Base-by-base conservation (phyloP, 768 basidiomycete species). In the Pleurotus ostreatus region DNA sequence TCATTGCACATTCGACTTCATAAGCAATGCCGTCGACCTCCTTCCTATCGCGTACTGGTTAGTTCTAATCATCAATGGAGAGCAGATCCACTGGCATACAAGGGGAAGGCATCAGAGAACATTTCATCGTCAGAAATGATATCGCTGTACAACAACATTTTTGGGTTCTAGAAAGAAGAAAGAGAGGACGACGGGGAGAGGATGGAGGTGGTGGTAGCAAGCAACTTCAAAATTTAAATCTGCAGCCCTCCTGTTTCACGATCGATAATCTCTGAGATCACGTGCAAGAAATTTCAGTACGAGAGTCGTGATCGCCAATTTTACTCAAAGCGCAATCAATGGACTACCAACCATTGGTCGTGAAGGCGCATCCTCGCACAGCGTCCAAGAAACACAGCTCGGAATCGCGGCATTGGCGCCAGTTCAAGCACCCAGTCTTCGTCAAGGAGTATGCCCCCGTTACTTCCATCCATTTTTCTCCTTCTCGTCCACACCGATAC, bases 371-470 rank as follows among this genome's bases (percentile, higher is more conserved):
- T 57, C 79, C 81, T 22, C 77, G 75, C 16, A 72, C 72, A n/a
- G 67, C 82, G 6, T 65, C 74, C 26, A 71, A 81, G 6, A 86
- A 81, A 62, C 88, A 86, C 61, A 82, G 76, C 53, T 67, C 86
- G 46, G 92, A 94, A 70, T 89, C 89, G 2, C 77, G 88, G 61
- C 84, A 90, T 69, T 94, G 92, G 92, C 81, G 92, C 46, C 85
- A 88, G 64, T 94, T 89, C 72, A 92, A 86, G 62, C 80, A 89
- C 57, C 92, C 92, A 2, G 89, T 98, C 1, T 99, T 98, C 70
- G 82, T 98, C 69, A 98, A 97, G 72, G 93, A 98, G 75, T 96
- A 96, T 68, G 93, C 94, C 0, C 94, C 95, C 13, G 86, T 99
- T 62, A 98, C 96, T 54, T 92, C 91, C 13, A 79, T 99, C 30